Conservation (phyloP, 768 basidiomycete species). For the Boletus patriciae region DNA sequence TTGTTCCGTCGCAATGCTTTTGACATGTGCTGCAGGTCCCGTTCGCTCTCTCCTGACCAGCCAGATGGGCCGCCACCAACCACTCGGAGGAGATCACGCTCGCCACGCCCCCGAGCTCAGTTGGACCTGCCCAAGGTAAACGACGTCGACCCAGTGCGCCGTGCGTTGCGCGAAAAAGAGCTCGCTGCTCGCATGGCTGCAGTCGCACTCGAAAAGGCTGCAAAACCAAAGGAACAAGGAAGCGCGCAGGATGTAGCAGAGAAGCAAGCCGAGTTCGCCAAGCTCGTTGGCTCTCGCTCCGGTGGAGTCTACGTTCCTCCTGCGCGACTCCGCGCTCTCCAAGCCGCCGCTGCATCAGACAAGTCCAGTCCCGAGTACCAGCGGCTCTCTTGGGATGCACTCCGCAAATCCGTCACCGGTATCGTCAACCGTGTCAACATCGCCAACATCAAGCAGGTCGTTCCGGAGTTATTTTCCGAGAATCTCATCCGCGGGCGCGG, state of each 20-base stretch:
- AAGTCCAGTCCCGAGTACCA: constrained; percentile 89
- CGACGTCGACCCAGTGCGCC: constrained; percentile 77
- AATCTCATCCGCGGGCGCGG: constrained; percentile 94
- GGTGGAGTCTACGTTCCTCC: constrained; percentile 98
- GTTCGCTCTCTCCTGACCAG: constrained; percentile 43
- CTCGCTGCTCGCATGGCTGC: constrained; percentile 70
- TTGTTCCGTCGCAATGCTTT: background rate
- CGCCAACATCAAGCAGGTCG: constrained; percentile 91
- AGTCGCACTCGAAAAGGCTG: constrained; percentile 60
- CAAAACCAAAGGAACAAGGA: constrained; percentile 51
- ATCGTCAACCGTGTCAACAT: constrained; percentile 99
- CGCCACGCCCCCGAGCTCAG: constrained; percentile 33
- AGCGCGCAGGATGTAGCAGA: constrained; percentile 53
- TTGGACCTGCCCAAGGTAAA: constrained; percentile 50
- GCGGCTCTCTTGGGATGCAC: constrained; percentile 94
- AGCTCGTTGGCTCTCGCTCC: constrained; percentile 75
- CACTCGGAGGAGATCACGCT: constrained; percentile 44
- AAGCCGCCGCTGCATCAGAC: constrained; percentile 77
- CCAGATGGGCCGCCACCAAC: constrained; percentile 40
- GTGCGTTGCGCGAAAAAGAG: constrained; percentile 76
- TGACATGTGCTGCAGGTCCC: constrained; percentile 40
- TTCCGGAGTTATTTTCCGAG: constrained; percentile 89
- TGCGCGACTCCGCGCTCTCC: constrained; percentile 86
- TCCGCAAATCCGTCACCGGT: constrained; percentile 98
- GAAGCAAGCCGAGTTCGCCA: constrained; percentile 85